phyloP scores from a whole-genome alignment of 1,139 yeast species.

The Suhomyces atakaporum region DNA sequence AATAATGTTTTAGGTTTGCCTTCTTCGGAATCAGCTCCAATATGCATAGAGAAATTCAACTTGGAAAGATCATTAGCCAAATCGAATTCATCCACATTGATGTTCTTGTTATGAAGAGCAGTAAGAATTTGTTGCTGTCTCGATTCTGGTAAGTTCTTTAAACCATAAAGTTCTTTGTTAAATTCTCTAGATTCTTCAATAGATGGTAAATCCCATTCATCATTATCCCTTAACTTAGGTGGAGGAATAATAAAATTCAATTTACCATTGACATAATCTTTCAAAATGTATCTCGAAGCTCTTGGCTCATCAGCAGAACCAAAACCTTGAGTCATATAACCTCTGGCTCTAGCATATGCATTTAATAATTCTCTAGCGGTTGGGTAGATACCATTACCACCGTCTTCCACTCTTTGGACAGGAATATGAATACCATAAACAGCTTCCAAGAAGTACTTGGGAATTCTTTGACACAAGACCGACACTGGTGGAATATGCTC shows the following conservation, averaged over 20 bases:
- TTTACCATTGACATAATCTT: constrained; percentile 94
- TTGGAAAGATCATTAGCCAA: constrained; percentile 68
- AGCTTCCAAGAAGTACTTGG: constrained; percentile 86
- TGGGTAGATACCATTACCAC: constrained; percentile 80
- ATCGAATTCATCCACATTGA: constrained; percentile 56
- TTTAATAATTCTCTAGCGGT: constrained; percentile 86
- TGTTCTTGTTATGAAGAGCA: constrained; percentile 59
- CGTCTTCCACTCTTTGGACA: constrained; percentile 73
- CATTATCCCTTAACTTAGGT: constrained; percentile 53
- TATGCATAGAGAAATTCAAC: constrained; percentile 79
- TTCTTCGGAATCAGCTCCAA: constrained; percentile 44
- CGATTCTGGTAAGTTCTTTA: constrained; percentile 65
- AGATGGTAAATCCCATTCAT: constrained; percentile 38
- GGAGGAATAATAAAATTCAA: constrained; percentile 87
- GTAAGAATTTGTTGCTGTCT: constrained; percentile 69
- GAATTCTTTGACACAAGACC: constrained; percentile 83
- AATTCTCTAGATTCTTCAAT: constrained; percentile 58
- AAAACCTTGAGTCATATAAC: constrained; percentile 95
- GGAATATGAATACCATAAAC: constrained; percentile 90
- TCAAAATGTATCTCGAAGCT: constrained; percentile 88
- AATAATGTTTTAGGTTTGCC: constrained; percentile 40
- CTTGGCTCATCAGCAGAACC: constrained; percentile 97
- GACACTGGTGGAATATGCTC: constrained; percentile 92
- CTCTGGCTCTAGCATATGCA: constrained; percentile 96
- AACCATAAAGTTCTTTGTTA: constrained; percentile 70